Evolutionary conservation across 257 asterid genomes (phyloP), one percentile per base, ranked within the genome.

Genomic region (Verbascum thapsus): DNA sequence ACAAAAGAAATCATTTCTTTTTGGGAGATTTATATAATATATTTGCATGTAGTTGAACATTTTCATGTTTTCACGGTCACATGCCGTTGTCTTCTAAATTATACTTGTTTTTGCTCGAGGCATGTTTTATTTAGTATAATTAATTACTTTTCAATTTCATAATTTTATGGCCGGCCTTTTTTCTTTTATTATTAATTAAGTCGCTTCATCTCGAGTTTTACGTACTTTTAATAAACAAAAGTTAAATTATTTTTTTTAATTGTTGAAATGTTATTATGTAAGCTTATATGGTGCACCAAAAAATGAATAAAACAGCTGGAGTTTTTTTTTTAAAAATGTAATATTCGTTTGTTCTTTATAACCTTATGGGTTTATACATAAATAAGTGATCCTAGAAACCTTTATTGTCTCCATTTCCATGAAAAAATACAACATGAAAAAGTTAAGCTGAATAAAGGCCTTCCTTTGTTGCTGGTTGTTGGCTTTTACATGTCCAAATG

Each of bases 61-160:
- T 48, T 58, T 68, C 73, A 48, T 47, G 53, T 39, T 22, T 58
- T 34, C 53, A 38, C 37, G 16, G 38, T 68, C 73, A 68, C 73
- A 58, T 58, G 73, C 54, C 3, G 40, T 7, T 8, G 17, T 22
- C 37, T 37, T 4, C 47, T 11, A 8, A 32, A 13, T n/a, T n/a
- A 8, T 4, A 12, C 22, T 12, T 40, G 30, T 22, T 42, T 15
- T 42, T 15, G 38, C 65, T 42, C 26, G 41, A 38, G 15, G 17
- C 34, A 18, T 39, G 61, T 52, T 51, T 49, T 44, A 4, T 35
- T 48, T 7, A 26, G 4, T 20, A 23, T 22, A 37, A n/a, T 64
- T 32, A 38, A 22, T 51, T 22, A 32, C 16, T 17, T 63, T 12
- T 62, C 47, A 6, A 62, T 47, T 47, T 45, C 45, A 45, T 15